Evolutionary conservation across 228 moss, liverwort and hornwort genomes (phyloP).

Genomic region (Sphagnum magellanicum): DNA sequence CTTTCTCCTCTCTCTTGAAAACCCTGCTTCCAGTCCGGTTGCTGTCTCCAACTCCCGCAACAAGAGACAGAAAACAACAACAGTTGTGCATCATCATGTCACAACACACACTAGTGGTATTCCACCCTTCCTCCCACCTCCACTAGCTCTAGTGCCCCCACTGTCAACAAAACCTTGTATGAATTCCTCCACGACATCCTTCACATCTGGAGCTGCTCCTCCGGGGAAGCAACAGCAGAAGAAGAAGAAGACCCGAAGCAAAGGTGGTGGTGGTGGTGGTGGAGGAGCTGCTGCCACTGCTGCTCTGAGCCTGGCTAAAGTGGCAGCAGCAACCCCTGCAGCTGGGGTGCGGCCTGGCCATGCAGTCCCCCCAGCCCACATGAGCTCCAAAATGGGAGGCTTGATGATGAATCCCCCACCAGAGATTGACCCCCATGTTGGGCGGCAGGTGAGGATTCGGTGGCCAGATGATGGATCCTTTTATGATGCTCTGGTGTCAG

Average conservation of each 20-base stretch:
- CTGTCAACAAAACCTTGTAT: no score
- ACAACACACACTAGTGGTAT: constrained; percentile 2
- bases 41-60: constrained; percentile 80
- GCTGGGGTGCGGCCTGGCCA: constrained; percentile 38
- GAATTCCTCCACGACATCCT: constrained; percentile 24
- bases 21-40: constrained; percentile 67
- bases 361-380: not conserved
- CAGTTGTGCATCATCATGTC: constrained; percentile 25
- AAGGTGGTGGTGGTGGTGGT: constrained; percentile 11
- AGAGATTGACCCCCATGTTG: constrained; percentile 34
- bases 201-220: constrained; percentile 24
- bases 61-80: constrained; percentile 35
- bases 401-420: no score
- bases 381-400: not conserved
- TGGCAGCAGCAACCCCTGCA: constrained; percentile 26
- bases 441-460: constrained; percentile 45
- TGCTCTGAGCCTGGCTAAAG: constrained; percentile 3
- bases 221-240: constrained; percentile 35
- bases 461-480: constrained; percentile 63
- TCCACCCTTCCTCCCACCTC: constrained; percentile 14
- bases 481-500: constrained; percentile 55
- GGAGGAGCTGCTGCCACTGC: not conserved
- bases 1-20: constrained; percentile 25
- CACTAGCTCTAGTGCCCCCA: constrained; percentile 16
- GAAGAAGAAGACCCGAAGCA: constrained; percentile 16